Percentiles rank a stretch among this genome's conserved stretches.
phyloP scores from a whole-genome alignment of 1,139 yeast species.

The Suhomyces wounanorum region DNA sequence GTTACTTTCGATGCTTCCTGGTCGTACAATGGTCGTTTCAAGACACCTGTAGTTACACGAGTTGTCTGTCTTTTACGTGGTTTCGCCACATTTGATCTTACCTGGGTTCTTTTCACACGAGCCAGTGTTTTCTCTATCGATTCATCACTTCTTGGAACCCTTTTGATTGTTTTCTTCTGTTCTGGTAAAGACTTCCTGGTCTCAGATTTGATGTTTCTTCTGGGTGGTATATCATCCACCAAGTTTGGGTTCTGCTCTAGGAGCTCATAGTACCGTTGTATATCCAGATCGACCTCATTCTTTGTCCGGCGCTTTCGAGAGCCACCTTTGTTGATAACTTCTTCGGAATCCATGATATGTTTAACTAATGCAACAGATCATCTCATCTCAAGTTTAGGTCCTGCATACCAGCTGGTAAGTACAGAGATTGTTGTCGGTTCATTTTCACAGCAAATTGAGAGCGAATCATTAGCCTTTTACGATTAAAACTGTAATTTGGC shows the following conservation, averaged over 20 bases:
- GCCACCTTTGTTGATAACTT: not conserved
- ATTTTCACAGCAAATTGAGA: too few relatives aligned
- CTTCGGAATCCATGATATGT: not conserved
- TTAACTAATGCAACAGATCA: not conserved
- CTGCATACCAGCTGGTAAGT: not conserved
- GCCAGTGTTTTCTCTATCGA: not conserved
- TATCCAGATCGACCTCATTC: constrained; percentile 22
- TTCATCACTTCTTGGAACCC: not conserved
- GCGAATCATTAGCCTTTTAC: too few relatives aligned
- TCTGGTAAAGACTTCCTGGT: not conserved
- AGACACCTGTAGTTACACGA: not conserved
- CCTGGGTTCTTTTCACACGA: not conserved
- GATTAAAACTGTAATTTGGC: too few relatives aligned
- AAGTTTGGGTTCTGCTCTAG: constrained; percentile 19
- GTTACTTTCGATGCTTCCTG: not conserved
- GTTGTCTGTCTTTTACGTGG: not conserved
- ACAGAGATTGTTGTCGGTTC: too few relatives aligned
- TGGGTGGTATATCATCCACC: constrained; percentile 33
- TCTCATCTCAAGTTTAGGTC: constrained; percentile 2
- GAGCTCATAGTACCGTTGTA: constrained; percentile 23
- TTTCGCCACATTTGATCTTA: not conserved
- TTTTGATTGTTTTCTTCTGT: not conserved
- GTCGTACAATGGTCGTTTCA: constrained; percentile 1
- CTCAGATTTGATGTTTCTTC: not conserved
- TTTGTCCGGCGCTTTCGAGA: constrained; percentile 12